Conservation (phyloP, 768 basidiomycete genomes). For the Boletus reticulatus region DNA sequence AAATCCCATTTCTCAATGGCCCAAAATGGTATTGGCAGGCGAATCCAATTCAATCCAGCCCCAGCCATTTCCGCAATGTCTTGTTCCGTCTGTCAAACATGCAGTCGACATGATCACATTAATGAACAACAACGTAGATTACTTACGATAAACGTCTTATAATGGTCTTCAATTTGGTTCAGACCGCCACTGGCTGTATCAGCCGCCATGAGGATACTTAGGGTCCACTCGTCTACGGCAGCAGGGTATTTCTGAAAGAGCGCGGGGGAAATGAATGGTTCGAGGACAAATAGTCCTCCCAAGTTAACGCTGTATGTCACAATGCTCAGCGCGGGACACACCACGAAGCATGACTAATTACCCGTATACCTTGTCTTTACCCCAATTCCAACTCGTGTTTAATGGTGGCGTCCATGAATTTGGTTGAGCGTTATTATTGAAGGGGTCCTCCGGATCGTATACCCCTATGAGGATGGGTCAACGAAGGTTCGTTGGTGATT, state of each 20-base stretch:
- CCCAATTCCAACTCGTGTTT: slow-evolving; percentile 72
- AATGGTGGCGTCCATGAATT: slow-evolving; percentile 82
- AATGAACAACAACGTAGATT: background rate
- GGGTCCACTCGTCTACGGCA: slow-evolving; percentile 64
- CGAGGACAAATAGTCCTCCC: slow-evolving; percentile 73
- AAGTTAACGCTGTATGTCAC: slow-evolving; percentile 54
- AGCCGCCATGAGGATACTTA: slow-evolving; percentile 62
- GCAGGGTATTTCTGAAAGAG: slow-evolving; percentile 59
- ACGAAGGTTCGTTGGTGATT: background rate
- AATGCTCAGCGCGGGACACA: slow-evolving; percentile 9
- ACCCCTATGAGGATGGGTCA: slow-evolving; percentile 45
- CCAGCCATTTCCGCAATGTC: slow-evolving; percentile 89
- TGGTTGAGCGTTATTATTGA: slow-evolving; percentile 68
- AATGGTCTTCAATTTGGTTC: slow-evolving; percentile 71
- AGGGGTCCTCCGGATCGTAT: slow-evolving; percentile 67
- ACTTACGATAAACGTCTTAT: slow-evolving; percentile 78
- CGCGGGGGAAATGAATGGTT: slow-evolving; percentile 73
- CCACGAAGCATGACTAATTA: slow-evolving; percentile 27
- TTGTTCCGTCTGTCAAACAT: slow-evolving; percentile 64
- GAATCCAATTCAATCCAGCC: slow-evolving; percentile 83
- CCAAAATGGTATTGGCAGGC: slow-evolving; percentile 84
- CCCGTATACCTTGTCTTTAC: slow-evolving; percentile 60
- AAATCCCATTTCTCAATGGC: slow-evolving; percentile 71
- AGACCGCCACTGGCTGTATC: slow-evolving; percentile 63
- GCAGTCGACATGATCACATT: background rate